Base-by-base conservation (phyloP, 2,329 filamentous ascomycete genomes). In the Capronia coronata region DNA sequence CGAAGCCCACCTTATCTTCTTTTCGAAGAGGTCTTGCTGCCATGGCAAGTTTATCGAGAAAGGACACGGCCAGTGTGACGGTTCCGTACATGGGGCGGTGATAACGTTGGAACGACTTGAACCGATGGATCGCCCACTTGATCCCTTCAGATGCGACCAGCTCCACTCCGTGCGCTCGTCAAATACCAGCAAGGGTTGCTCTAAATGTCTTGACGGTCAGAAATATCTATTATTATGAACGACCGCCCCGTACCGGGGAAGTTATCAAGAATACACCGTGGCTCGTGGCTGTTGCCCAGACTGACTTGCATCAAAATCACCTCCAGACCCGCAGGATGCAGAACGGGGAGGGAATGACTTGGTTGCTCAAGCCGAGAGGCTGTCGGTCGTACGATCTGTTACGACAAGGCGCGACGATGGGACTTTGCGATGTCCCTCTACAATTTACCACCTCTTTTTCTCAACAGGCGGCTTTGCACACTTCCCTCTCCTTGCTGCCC, bases 1-100 rank as follows among this genome's bases (percentile, higher is more conserved):
- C 9, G 38, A 22, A 43, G 46, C 46, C 35, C 29, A 18, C 32
- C 46, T 48, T 48, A 48, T 48, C 37, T 38, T 48, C 41, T 25
- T 46, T 46, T 32, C 8, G 9, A 38, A 38, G 2, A 13, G 13
- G 16, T 9, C 9, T 10, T 14, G 7, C 19, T 38, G 16, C 35
- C 8, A 5, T 22, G 35, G 4, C 35, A 3, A 22, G 5, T 19
- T 14, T 7, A 18, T 19, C 16, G 13, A 19, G 19, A 22, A 22
- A 19, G 19, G 35, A n/a, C 35, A 38, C 35, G 29, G 29, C 29
- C 29, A n/a, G 3, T n/a, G 29, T n/a, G 29, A 38, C 19, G 9
- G 35, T n/a, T n/a, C 6, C 13, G 13, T 5, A 35, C 32, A 38
- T 19, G 16, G 16, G 35, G 35, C 10, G 14, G 35, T 13, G 14